Evolutionary conservation across 2,329 filamentous ascomycete species (phyloP), one percentile per base, ranked within the genome.

Genomic region (Stylonectria norvegica): DNA sequence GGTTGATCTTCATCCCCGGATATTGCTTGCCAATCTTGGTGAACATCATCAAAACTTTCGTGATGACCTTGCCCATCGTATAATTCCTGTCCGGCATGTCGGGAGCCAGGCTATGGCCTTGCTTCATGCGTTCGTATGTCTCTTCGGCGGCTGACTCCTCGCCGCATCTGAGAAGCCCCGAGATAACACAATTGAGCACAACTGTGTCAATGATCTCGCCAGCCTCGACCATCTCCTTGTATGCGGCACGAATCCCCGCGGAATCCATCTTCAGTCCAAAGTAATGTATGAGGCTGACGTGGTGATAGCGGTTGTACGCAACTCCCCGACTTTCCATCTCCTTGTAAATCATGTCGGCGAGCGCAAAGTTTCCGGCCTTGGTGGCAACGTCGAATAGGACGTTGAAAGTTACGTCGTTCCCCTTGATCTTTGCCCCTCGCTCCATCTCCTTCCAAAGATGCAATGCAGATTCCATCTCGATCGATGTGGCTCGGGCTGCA

Each of bases 381-480:
- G 88, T 79, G 1, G 93, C 89, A 9, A 89, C 78, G 58, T 96
- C 86, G 54, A 95, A 96, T 10, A 98, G 75, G 33, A 96, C 85
- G 59, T 93, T 95, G 65, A 98, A 94, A 0, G 91, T 95, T n/a
- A 89, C 83, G 34, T 80, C 74, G 52, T 85, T 86, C 23, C 78
- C 83, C 50, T 69, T 67, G 11, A 89, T 63, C 1, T 78, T 75
- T 2, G 82, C 81, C 4, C 79, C 68, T 33, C 78, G 73, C 63
- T 98, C 93, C 89, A 97, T 97, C 55, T 93, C 82, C 49, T 79
- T 81, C 90, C 91, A 98, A 17, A 94, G 65, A 34, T 80, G 76
- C 32, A 98, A 70, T 0, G 87, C 83, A 5, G 79, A 75, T 19
- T 67, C 63, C 45, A 67, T 53, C 33, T 62, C 86, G 71, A 30